Base-by-base conservation (phyloP, 1,284 basidiomycete species). In the Cystobasidium sp. region DNA sequence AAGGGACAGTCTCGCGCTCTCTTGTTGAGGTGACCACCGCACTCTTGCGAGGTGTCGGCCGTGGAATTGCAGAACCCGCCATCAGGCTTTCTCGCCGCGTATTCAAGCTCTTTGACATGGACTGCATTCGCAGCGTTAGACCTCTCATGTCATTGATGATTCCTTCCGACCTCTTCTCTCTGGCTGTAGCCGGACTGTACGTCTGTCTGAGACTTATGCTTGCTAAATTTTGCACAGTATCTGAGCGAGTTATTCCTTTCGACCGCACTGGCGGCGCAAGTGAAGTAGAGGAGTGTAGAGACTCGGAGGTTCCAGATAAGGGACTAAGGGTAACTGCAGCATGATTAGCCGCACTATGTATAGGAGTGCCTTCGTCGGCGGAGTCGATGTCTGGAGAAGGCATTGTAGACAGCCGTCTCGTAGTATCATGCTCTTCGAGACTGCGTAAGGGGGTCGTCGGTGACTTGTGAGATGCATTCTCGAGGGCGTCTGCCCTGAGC, bases 131-230 rank as follows among this genome's bases (percentile, higher is more conserved):
- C 8, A 71, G 52, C 4, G 77, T 78, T 75, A 78, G 76, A 39
- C 68, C 64, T 58, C 76, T 74, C 78, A 79, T 78, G 44, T 79
- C 78, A 6, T 66, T 59, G 37, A 78, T 75, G 64, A 78, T 74
- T 4, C 73, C 62, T 20, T 77, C 70, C 6, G 76, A 58, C 24
- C 75, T 64, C 51, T 58, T 44, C 55, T 72, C 53, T 10, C 70
- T 52, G 7, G 59, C 64, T 14, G 59, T 56, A 22, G 51, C 75
- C 16, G 74, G 76, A 24, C 53, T 72, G 3, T 52, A 24, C 24
- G 73, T 44, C 20, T 65, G 63, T 12, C 53, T 37, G 18, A 53
- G 41, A 14, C 73, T 51, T 14, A 63, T 37, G 5, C 55, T 37
- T 20, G 49, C 20, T 3, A 55, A 6, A 20, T 64, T 47, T 6